Percentiles rank a stretch among this genome's conserved stretches.
Conservation (phyloP, 202 grass and related monocot genomes). For the Sporobolus alterniflorus region DNA sequence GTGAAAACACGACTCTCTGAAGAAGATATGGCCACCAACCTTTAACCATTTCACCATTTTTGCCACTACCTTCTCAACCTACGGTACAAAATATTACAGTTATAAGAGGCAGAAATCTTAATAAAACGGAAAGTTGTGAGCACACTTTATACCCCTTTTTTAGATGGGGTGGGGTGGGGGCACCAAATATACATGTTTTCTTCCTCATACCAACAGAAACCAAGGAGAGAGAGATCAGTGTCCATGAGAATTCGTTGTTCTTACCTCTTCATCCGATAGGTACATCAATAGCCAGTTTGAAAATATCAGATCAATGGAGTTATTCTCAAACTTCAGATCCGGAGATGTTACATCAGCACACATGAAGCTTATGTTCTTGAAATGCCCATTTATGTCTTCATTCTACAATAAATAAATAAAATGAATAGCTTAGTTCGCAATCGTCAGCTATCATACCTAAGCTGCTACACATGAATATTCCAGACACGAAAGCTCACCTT, state of each 20-base stretch:
- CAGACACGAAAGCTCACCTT: slow-evolving; percentile 56
- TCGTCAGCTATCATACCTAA: background rate
- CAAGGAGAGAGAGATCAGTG: background rate
- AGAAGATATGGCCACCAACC: slow-evolving; percentile 86
- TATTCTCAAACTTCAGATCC: slow-evolving; percentile 68
- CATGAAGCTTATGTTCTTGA: slow-evolving; percentile 80
- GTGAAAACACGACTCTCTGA: slow-evolving; percentile 98
- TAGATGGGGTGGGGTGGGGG: background rate
- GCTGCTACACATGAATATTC: background rate
- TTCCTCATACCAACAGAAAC: background rate
- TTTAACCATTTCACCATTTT: slow-evolving; percentile 91
- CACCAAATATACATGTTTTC: background rate
- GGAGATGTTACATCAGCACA: slow-evolving; percentile 94
- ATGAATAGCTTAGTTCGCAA: background rate
- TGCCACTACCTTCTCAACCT: slow-evolving; percentile 76
- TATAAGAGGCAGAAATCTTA: background rate
- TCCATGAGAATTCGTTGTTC: background rate
- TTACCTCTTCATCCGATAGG: slow-evolving; percentile 97
- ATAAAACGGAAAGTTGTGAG: background rate
- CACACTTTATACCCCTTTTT: background rate
- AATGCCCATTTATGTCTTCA: slow-evolving; percentile 83
- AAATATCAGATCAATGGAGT: slow-evolving; percentile 95
- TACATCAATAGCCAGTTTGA: slow-evolving; percentile 99
- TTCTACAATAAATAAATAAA: slow-evolving; percentile 54
- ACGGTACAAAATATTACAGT: background rate